Base-by-base conservation (phyloP, 164 flowering plant species). In the Vitis vinifera region DNA sequence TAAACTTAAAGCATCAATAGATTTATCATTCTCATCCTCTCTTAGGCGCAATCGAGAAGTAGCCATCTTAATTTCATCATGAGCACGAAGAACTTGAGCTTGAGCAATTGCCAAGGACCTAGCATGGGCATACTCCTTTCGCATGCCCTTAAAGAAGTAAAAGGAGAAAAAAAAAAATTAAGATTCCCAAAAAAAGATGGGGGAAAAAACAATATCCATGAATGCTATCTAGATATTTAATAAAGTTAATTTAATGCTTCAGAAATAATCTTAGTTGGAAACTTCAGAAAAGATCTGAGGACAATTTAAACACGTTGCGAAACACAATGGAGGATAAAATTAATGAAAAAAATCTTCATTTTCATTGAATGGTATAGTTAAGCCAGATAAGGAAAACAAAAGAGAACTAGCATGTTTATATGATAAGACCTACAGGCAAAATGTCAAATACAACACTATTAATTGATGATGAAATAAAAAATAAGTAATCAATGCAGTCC, bases 1-100 rank as follows among this genome's bases (percentile, higher is more conserved):
- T 37, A 73, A 48, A 72, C 84, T 79, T 53, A 91, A 73, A 59
- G 91, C 90, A 85, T 89, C 89, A 48, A 89, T 47, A 55, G 91
- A 82, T 51, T 68, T 80, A 58, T 92, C 95, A 70, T 85, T 74
- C 48, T 88, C 88, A 61, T 74, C 62, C 71, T 85, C 90, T 74
- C 77, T 87, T 52, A 94, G 78, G 69, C 87, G 91, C 73, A 92
- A 73, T 51, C 98, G 83, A 53, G 96, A 86, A 37, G 90, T 88
- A 69, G 99, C 93, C 97, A 91, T 91, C 77, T 83, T 91, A 58
- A 95, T 83, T 81, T 95, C 99, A 84, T 91, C 98, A 83, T 95
- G 84, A 68, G 97, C 97, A 77, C 83, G 82, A 58, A 95, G 76
- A 74, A 84, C 71, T 73, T 93, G 98, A 55, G 94, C 92, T 81